A percentile compares a stretch with the other conserved stretches of the same genome.
phyloP scores from a whole-genome alignment of 2,329 filamentous ascomycete species.

The Pleurostoma richardsiae region DNA sequence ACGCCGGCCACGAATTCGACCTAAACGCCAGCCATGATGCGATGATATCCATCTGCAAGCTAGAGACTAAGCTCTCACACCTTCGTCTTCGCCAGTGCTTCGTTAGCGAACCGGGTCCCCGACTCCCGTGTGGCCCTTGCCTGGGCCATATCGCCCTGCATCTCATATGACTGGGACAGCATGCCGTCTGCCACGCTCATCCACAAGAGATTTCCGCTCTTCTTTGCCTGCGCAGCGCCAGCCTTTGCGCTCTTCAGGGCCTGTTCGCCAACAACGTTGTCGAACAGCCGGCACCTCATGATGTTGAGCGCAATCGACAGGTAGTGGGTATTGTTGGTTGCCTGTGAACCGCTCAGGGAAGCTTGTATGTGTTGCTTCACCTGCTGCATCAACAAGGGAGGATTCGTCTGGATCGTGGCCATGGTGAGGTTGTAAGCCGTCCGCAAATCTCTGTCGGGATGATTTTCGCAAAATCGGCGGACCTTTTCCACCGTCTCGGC shows the following conservation, averaged over 20 bases:
- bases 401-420: conserved; percentile 60
- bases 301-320: conserved; percentile 79
- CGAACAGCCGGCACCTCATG: conserved; percentile 80
- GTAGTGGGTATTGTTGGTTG: conserved; percentile 70
- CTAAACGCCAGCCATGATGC: too few species aligned
- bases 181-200: conserved; percentile 77
- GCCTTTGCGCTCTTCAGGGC: conserved; percentile 72
- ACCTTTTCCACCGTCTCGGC: conserved; percentile 59
- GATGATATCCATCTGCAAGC: too few species aligned
- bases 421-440: conserved; percentile 74
- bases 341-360: conserved; percentile 65
- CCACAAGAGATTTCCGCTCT: conserved; percentile 69
- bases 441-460: conserved; percentile 69
- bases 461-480: conserved; percentile 60
- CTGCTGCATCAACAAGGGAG: conserved; percentile 62
- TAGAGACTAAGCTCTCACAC: too few species aligned
- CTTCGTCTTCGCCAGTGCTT: conserved; percentile 4
- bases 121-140: conserved; percentile 5
- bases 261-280: conserved; percentile 75
- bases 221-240: conserved; percentile 61
- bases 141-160: conserved; percentile 53
- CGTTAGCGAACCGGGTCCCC: conserved; percentile 6
- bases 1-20: too few species aligned
- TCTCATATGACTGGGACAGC: conserved; percentile 69
- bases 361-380: conserved; percentile 74